Evolutionary conservation across 345 rosid species (phyloP), one percentile per base, ranked within the genome.

Genomic region (Diplotaxis tenuifolia): DNA sequence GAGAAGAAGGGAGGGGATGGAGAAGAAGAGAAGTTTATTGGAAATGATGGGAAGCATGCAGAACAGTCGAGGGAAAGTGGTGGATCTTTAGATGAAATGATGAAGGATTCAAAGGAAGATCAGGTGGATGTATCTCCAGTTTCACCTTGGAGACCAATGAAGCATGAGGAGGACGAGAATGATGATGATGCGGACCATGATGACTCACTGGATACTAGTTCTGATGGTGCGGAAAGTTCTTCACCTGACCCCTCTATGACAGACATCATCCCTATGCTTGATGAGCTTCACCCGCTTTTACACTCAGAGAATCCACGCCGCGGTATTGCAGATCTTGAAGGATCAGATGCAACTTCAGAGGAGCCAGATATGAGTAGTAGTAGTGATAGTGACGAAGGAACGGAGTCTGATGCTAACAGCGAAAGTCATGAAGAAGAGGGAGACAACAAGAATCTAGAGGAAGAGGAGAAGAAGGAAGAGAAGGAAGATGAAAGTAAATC

Each of bases 211-310:
- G 90, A 84, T 82, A 90, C 88, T 76, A 94, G 73, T 53, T 96
- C 97, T 81, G 96, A 90, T 62, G 84, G 87, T 67, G 94, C 87
- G 3, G 98, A 86, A 84, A 92, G 96, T 75, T 96, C 97, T 34
- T 92, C 98, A 1, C 97, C 95, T 15, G 94, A 93, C 85, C 96
- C 99, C 25, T 95, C 97, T 40, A 88, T 95, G 92, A 88, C 89
- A 9, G 99, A 95, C 74, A 89, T 92, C 52, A 79, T 87, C 67
- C 96, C 90, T 1, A 85, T 95, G 88, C 96, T 95, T 56, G 92
- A 95, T 67, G 96, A 92, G 84, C 94, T 92, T 58, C 94, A 88
- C 70, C 96, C 96, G 2, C 96, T 92, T 79, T 80, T 95, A 73
- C 86, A 76, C 45, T 75, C 76, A 10, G 88, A 80, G 62, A 79